phyloP scores from a whole-genome alignment of 495 filamentous ascomycete species.

The Staphylotrichum longicolle region DNA sequence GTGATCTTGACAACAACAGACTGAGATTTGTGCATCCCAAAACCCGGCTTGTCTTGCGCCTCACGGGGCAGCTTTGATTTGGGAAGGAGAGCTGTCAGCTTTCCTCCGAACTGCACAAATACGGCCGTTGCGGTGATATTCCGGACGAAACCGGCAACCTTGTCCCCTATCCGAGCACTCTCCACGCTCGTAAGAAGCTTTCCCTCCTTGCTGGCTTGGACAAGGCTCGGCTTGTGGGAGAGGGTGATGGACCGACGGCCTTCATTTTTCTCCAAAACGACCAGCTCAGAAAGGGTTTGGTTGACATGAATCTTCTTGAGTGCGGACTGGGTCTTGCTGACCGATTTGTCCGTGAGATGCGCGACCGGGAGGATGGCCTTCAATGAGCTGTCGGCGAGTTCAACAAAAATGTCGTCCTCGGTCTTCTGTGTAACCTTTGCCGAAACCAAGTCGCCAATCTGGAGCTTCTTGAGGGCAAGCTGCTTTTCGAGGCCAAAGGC shows the following conservation, averaged over 20 bases:
- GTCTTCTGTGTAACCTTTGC: slow-evolving; percentile 84
- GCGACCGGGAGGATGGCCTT: slow-evolving; percentile 71
- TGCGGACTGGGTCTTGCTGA: slow-evolving; percentile 66
- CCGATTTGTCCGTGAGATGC: slow-evolving; percentile 80
- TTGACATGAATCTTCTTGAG: slow-evolving; percentile 78
- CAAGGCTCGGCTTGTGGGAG: slow-evolving; percentile 74
- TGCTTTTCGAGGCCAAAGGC: slow-evolving; percentile 72
- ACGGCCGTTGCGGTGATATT: slow-evolving; percentile 74
- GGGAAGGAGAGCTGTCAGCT: slow-evolving; percentile 71
- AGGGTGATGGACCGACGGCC: slow-evolving; percentile 68
- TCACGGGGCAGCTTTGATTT: slow-evolving; percentile 72
- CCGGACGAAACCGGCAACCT: slow-evolving; percentile 76
- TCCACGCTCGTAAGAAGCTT: slow-evolving; percentile 64
- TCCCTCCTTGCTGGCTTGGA: slow-evolving; percentile 67
- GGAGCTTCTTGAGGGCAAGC: slow-evolving; percentile 66
- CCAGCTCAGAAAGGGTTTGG: slow-evolving; percentile 76
- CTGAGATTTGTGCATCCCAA: slow-evolving; percentile 71
- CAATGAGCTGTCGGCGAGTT: slow-evolving; percentile 66
- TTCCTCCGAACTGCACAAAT: slow-evolving; percentile 80
- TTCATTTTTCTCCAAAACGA: slow-evolving; percentile 76
- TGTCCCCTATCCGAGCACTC: slow-evolving; percentile 64
- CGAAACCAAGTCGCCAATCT: slow-evolving; percentile 66
- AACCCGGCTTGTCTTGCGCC: slow-evolving; percentile 61
- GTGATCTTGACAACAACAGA: slow-evolving; percentile 67
- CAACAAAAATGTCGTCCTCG: slow-evolving; percentile 71